Conservation (phyloP, 805 yeast genomes). For the Vanderwaltozyma polyspora region DNA sequence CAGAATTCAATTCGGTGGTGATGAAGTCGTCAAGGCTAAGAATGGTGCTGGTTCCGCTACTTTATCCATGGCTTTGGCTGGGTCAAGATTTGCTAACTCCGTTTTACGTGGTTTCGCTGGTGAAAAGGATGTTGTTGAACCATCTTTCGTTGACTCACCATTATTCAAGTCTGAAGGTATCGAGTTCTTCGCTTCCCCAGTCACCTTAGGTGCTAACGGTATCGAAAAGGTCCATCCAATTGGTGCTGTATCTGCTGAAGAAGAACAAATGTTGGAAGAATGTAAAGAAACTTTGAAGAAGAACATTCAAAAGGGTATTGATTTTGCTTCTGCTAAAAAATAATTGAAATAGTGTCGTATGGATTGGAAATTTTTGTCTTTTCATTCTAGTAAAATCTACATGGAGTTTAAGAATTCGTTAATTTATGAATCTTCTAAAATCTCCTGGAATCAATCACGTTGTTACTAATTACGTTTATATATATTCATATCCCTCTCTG, state of each 20-base stretch:
- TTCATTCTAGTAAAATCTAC: too few relatives aligned
- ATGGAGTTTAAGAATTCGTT: too few relatives aligned
- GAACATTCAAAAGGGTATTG: slow-evolving; percentile 90
- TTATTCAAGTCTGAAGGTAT: slow-evolving; percentile 80
- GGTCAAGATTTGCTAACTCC: slow-evolving; percentile 61
- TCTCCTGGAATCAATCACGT: too few relatives aligned
- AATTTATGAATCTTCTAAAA: too few relatives aligned
- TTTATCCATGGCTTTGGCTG: slow-evolving; percentile 88
- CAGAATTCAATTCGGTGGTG: slow-evolving; percentile 95
- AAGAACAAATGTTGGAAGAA: slow-evolving; percentile 68
- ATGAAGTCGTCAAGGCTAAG: slow-evolving; percentile 88
- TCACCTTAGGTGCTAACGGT: slow-evolving; percentile 89
- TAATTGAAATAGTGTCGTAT: slow-evolving; percentile 1
- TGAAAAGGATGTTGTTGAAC: slow-evolving; percentile 53
- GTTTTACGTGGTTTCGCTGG: slow-evolving; percentile 56
- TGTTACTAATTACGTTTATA: too few relatives aligned
- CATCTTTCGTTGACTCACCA: slow-evolving; percentile 71
- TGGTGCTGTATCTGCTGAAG: slow-evolving; percentile 63
- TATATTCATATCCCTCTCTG: too few relatives aligned
- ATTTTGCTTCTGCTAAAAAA: slow-evolving; percentile 41
- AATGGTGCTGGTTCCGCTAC: slow-evolving; percentile 93
- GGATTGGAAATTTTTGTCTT: background rate
- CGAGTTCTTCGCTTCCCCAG: slow-evolving; percentile 91
- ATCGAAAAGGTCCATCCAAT: slow-evolving; percentile 69
- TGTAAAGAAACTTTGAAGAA: slow-evolving; percentile 84